phyloP scores from a whole-genome alignment of 2,329 filamentous ascomycete species.

The Xylariaceae sp. region DNA sequence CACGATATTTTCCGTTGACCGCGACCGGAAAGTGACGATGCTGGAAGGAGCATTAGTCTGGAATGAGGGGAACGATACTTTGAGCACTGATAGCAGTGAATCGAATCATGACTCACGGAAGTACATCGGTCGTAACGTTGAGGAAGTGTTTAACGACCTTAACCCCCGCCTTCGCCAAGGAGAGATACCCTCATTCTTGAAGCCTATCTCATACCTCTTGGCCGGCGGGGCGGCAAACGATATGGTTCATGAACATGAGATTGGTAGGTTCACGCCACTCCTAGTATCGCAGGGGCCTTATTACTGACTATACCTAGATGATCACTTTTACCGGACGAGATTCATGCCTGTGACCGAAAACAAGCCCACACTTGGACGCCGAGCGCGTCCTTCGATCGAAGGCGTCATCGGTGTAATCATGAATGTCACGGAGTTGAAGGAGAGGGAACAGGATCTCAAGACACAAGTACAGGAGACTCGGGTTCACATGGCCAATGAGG shows the following conservation, averaged over 20 bases:
- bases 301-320: constrained; percentile 36
- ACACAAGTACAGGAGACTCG: neutral
- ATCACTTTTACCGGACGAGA: constrained; percentile 67
- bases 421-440: constrained; percentile 70
- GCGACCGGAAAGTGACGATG: constrained; percentile 58
- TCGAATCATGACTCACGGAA: constrained; percentile 40
- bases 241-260: constrained; percentile 56
- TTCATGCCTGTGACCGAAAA: constrained; percentile 63
- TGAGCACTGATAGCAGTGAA: constrained; percentile 27
- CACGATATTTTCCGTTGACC: constrained; percentile 70
- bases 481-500: constrained; percentile 1
- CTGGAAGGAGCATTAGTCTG: constrained; percentile 65
- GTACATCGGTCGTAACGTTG: constrained; percentile 59
- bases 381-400: constrained; percentile 52
- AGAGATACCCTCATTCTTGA: constrained; percentile 47
- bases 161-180: constrained; percentile 41
- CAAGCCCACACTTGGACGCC: constrained; percentile 48
- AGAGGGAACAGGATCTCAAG: constrained; percentile 56
- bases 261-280: constrained; percentile 36
- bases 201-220: constrained; percentile 61
- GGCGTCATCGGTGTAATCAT: constrained; percentile 76
- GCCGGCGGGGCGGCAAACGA: constrained; percentile 57
- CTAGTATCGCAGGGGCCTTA: neutral
- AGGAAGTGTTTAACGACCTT: constrained; percentile 57
- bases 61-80: constrained; percentile 40